Evolutionary conservation across 2,329 filamentous ascomycete species (phyloP).

Genomic region (Sarocladium oryzae): DNA sequence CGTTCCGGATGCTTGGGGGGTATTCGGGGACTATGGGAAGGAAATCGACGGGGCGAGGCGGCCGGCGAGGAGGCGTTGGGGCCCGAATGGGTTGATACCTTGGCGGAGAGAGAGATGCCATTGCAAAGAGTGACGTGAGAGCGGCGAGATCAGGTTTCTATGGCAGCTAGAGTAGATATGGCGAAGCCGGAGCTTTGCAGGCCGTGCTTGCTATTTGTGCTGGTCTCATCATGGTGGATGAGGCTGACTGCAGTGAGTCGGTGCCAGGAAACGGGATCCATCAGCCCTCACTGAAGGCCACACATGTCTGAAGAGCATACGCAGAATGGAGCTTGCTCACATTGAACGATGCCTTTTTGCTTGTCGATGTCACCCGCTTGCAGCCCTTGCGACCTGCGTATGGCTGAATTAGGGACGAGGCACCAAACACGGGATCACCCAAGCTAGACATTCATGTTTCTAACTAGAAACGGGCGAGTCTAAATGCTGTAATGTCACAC

Average conservation of each 20-base stretch:
- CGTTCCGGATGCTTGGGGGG: not conserved
- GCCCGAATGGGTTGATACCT: not conserved
- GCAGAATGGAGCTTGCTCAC: too few relatives aligned
- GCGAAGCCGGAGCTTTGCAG: too few relatives aligned
- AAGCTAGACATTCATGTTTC: too few relatives aligned
- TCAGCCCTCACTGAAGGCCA: not conserved
- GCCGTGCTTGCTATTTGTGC: not conserved
- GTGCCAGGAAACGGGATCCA: not conserved
- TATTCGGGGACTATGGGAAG: conserved; percentile 3
- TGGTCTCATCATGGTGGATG: not conserved
- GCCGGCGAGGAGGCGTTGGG: not conserved
- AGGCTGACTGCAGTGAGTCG: not conserved
- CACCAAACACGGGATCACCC: too few relatives aligned
- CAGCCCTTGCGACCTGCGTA: too few relatives aligned
- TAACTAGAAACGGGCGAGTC: too few relatives aligned
- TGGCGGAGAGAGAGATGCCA: not conserved
- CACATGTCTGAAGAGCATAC: not conserved
- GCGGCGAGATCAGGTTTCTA: not conserved
- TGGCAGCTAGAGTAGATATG: too few relatives aligned
- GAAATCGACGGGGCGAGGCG: not conserved
- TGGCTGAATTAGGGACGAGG: too few relatives aligned
- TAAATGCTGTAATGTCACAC: too few relatives aligned
- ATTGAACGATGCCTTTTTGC: too few relatives aligned
- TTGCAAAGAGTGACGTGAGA: not conserved
- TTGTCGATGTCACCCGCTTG: too few relatives aligned